phyloP scores from a whole-genome alignment of 148 eudicot genomes.

The Camellia japonica region DNA sequence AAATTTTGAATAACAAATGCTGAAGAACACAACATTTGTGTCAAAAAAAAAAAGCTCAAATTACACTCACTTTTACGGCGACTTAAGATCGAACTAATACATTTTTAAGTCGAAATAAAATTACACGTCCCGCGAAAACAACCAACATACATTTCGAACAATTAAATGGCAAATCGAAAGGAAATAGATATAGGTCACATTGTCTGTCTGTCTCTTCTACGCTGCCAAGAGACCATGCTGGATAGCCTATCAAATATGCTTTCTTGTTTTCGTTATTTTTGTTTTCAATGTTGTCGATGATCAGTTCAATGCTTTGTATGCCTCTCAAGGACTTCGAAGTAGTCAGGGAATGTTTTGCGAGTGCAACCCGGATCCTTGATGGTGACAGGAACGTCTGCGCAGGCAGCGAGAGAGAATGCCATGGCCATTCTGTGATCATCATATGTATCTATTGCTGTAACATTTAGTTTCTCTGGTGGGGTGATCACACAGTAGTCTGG shows the following conservation, averaged over 20 bases:
- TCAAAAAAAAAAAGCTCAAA: background rate
- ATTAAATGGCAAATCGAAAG: background rate
- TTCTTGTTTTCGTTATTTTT: slow-evolving; percentile 12
- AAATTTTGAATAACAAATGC: background rate
- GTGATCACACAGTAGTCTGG: slow-evolving; percentile 89
- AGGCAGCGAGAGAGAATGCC: slow-evolving; percentile 97
- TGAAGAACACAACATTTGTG: background rate
- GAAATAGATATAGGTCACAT: background rate
- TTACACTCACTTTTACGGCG: background rate
- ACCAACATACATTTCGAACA: slow-evolving; percentile 2
- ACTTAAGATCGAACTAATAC: background rate
- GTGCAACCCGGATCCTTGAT: slow-evolving; percentile 93
- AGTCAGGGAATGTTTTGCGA: slow-evolving; percentile 92
- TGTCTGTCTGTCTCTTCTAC: background rate
- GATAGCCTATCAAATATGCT: background rate
- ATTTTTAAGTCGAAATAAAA: background rate
- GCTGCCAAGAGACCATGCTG: background rate
- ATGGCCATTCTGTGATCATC: slow-evolving; percentile 99
- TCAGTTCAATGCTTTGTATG: slow-evolving; percentile 55
- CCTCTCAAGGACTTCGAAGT: slow-evolving; percentile 81
- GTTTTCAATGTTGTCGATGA: background rate
- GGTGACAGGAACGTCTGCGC: slow-evolving; percentile 92
- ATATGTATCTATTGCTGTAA: slow-evolving; percentile 84
- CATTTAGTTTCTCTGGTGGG: slow-evolving; percentile 85
- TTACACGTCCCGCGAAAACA: background rate